Conservation (phyloP, 2,329 filamentous ascomycete genomes). For the Penicillium sp. region DNA sequence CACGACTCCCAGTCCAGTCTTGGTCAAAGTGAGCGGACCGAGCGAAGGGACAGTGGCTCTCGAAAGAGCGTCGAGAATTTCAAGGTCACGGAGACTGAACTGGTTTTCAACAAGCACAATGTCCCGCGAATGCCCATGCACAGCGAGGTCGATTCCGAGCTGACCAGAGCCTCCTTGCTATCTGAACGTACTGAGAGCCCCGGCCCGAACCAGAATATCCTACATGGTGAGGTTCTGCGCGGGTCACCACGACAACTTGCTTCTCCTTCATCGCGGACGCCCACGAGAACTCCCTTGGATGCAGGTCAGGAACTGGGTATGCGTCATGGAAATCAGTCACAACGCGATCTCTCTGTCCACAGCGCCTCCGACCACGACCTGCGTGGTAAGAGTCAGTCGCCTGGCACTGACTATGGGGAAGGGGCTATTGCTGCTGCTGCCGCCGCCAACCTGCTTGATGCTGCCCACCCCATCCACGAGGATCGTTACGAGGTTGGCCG, state of each 20-base stretch:
- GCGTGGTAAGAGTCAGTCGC: constrained; percentile 44
- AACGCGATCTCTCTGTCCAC: constrained; percentile 57
- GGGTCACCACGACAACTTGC: constrained; percentile 59
- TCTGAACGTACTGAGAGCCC: constrained; percentile 80
- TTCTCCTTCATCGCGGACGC: constrained; percentile 68
- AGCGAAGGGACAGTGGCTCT: constrained; percentile 45
- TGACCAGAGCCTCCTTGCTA: constrained; percentile 85
- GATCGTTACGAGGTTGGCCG: constrained; percentile 67
- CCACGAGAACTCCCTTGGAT: constrained; percentile 58
- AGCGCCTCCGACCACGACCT: constrained; percentile 55
- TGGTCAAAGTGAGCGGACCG: constrained; percentile 49
- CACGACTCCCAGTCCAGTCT: constrained; percentile 69
- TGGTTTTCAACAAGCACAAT: constrained; percentile 60
- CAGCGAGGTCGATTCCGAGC: constrained; percentile 83
- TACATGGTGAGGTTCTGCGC: constrained; percentile 68
- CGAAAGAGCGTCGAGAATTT: constrained; percentile 51
- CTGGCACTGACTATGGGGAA: constrained; percentile 42
- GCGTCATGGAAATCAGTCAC: constrained; percentile 66
- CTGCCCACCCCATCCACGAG: constrained; percentile 50
- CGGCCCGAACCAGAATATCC: constrained; percentile 67
- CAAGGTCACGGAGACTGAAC: constrained; percentile 58
- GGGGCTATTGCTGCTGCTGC: constrained; percentile 50
- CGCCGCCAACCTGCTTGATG: constrained; percentile 44
- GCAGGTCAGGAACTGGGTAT: constrained; percentile 66
- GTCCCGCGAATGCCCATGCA: constrained; percentile 86